Base-by-base conservation (phyloP, 1,284 basidiomycete species). In the Phlebopus sp. region DNA sequence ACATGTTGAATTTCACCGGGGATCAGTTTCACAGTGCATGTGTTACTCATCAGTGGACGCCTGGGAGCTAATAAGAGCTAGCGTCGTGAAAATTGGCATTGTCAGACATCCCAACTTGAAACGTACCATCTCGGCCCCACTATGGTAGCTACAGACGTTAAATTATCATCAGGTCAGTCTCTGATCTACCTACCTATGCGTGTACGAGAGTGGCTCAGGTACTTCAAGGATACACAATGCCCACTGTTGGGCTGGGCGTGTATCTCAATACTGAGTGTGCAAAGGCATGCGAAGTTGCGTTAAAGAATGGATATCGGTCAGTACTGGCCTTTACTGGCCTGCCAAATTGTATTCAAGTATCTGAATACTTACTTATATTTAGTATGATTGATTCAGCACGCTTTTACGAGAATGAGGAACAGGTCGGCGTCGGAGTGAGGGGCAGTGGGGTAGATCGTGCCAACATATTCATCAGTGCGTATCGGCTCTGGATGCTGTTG, bases 351-450 rank as follows among this genome's bases (percentile, higher is more conserved):
- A 14, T 25, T 35, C 13, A 38, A n/a, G 25, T 18, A n/a, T 40
- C 65, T 70, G 17, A 68, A 71, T 49, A 2, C 27, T 29, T 29
- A 29, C 37, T 5, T 25, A 14, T 5, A 2, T 13, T 29, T 25
- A 49, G 48, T 9, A 39, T 48, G 45, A 41, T 74, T 48, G 75
- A 77, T 44, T 69, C 68, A 13, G 78, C 78, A 4, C 68, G 37
- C 6, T 30, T 23, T n/a, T 52, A 52, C 23, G 19, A 63, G 44
- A 76, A 77, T 56, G 75, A 76, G 57, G 58, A 54, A 42, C 70
- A 74, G 50, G 84, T 86, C 51, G 84, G 83, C 15, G 60, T 77
- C 52, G 84, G 82, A 35, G 78, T 86, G 71, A 76, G 73, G 62
- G 64, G 57, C 32, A 75, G 71, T 7, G 76, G 77, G 37, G 73